These are phyloP conservation scores for Phoma sp. DNA, from an alignment of 2,329 filamentous ascomycete species.

Conservation along the genomic window DNA sequence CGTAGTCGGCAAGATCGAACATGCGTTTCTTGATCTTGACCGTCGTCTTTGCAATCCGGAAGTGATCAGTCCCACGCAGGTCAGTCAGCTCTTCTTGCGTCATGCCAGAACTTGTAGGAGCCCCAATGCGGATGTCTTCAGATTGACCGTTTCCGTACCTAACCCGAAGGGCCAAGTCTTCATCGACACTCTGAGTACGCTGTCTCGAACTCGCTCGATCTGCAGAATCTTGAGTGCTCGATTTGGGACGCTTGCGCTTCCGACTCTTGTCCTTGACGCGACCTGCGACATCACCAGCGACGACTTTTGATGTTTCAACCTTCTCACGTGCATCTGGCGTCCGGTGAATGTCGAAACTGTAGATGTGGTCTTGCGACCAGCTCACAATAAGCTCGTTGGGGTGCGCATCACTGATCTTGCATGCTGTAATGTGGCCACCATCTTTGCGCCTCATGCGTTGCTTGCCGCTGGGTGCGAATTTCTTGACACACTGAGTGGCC, in stretches of 20 bases:
- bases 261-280: constrained; percentile 45
- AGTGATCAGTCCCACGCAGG: constrained; percentile 61
- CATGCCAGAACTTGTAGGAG: constrained; percentile 33
- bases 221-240: constrained; percentile 46
- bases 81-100: constrained; percentile 53
- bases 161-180: constrained; percentile 60
- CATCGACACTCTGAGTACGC: constrained; percentile 54
- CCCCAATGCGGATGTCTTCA: constrained; percentile 62
- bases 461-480: constrained; percentile 69
- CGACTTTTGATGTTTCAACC: constrained; percentile 24
- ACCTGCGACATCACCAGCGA: constrained; percentile 21
- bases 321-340: constrained; percentile 62
- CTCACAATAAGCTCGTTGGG: constrained; percentile 72
- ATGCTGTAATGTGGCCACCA: constrained; percentile 71
- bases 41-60: constrained; percentile 62
- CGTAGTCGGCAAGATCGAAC: constrained; percentile 56
- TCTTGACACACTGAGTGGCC: constrained; percentile 69
- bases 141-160: constrained; percentile 66
- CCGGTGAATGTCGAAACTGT: constrained; percentile 68
- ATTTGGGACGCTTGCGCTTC: constrained; percentile 65
- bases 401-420: constrained; percentile 72
- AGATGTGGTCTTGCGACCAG: constrained; percentile 72
- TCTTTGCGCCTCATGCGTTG: constrained; percentile 59
- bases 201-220: constrained; percentile 56
- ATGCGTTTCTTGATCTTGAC: constrained; percentile 62